A percentile compares a stretch with the other conserved stretches of the same genome.
Evolutionary conservation across 345 rosid genomes (phyloP).

Genomic region (Combretum micranthum): DNA sequence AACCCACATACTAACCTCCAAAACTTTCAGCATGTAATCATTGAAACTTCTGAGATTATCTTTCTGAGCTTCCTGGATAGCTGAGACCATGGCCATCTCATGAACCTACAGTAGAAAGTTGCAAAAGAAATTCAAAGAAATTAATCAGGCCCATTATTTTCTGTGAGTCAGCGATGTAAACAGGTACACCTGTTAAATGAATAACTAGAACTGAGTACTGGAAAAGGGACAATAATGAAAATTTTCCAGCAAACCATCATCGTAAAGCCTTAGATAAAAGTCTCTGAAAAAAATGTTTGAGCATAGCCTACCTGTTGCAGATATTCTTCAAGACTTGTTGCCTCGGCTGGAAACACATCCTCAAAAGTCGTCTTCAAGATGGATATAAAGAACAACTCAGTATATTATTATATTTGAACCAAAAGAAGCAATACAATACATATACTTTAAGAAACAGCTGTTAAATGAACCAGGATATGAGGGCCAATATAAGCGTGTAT

Average conservation of each 20-base stretch:
- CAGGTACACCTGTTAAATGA: neutral
- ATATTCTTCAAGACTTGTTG: slow-evolving; percentile 89
- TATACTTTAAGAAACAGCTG: neutral
- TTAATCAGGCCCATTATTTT: neutral
- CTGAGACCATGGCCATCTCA: slow-evolving; percentile 97
- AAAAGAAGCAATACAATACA: neutral
- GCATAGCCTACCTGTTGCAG: slow-evolving; percentile 72
- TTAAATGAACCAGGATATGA: too few relatives aligned
- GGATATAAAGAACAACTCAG: neutral
- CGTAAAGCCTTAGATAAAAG: too few relatives aligned
- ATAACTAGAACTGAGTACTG: too few relatives aligned
- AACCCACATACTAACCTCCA: slow-evolving; percentile 52
- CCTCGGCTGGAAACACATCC: slow-evolving; percentile 98
- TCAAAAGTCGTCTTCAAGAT: slow-evolving; percentile 79
- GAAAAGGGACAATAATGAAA: too few relatives aligned
- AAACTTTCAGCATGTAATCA: slow-evolving; percentile 90
- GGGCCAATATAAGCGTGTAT: too few relatives aligned
- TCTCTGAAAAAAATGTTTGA: too few relatives aligned
- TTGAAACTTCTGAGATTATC: slow-evolving; percentile 86
- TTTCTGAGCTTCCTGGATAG: slow-evolving; percentile 95
- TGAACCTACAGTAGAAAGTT: slow-evolving; percentile 52
- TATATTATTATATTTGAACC: neutral
- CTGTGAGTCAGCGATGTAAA: neutral
- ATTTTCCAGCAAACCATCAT: too few relatives aligned
- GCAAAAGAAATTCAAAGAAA: slow-evolving; percentile 3